Percentiles rank a stretch among this genome's conserved stretches.
Evolutionary conservation across 345 rosid species (phyloP).

Genomic region (Aquilaria sinensis): DNA sequence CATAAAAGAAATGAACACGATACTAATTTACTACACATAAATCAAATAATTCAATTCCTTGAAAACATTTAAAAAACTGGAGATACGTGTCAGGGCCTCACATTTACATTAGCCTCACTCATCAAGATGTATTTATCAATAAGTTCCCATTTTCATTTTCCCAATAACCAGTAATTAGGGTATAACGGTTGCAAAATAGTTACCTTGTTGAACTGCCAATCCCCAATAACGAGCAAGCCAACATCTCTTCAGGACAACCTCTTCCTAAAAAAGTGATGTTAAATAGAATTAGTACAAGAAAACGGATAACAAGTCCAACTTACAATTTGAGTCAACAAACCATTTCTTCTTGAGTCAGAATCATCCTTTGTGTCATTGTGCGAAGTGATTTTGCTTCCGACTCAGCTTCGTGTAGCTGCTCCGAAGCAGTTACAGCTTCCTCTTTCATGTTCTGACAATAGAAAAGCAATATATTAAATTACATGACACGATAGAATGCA

Average conservation of each 20-base stretch:
- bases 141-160: neutral
- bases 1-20: neutral
- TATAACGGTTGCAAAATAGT: neutral
- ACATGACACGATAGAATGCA: constrained; percentile 12
- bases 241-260: constrained; percentile 97
- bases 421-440: constrained; percentile 51
- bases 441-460: constrained; percentile 65
- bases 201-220: constrained; percentile 85
- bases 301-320: constrained; percentile 11
- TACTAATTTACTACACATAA: neutral
- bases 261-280: constrained; percentile 54
- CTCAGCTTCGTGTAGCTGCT: constrained; percentile 79
- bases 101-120: neutral
- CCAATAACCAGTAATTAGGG: neutral
- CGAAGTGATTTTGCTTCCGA: constrained; percentile 81
- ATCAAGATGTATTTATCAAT: no score
- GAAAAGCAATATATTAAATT: constrained; percentile 15
- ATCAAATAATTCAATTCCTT: no score
- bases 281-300: constrained; percentile 16
- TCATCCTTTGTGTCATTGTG: constrained; percentile 91
- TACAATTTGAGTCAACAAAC: constrained; percentile 32
- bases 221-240: constrained; percentile 99
- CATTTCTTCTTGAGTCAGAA: constrained; percentile 90
- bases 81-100: neutral
- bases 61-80: neutral